Base-by-base conservation (phyloP, 352 stramenopile species). In the Pythium brachiatum region DNA sequence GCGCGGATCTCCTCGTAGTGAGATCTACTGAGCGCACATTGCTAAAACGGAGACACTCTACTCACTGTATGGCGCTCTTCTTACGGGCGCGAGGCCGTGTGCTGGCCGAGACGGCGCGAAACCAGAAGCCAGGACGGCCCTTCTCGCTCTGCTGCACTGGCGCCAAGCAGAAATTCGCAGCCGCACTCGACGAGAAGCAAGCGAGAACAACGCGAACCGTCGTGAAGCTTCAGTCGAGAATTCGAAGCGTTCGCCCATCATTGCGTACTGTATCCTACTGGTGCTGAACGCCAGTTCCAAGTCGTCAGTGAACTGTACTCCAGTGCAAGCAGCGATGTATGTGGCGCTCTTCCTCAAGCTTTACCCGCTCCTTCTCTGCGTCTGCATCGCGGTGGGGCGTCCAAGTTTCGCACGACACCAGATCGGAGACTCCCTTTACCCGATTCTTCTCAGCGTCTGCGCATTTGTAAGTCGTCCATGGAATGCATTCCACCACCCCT, bases 331-430 rank as follows among this genome's bases (percentile, higher is more conserved):
- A 15, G 23, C 1, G 38, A 44, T 44, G 38, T 18, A 23, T 18
- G 38, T 44, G 38, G 38, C 11, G 11, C 38, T 43, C 39, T 29
- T 53, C 26, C 43, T 60, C 47, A 29, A 48, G 41, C 38, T 66
- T 51, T 66, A 60, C 52, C 59, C 59, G 51, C 60, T 38, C 29
- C 31, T 66, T 55, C 59, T 66, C 29, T 36, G 27, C n/a, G 18
- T 66, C 59, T 23, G 48, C 48, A 9, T 31, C 48, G 27, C 25
- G 13, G 48, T 54, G 16, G n/a, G n/a, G n/a, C n/a, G n/a, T n/a
- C n/a, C n/a, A n/a, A n/a, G n/a, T n/a, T n/a, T n/a, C n/a, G n/a
- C n/a, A n/a, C n/a, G n/a, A n/a, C n/a, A n/a, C n/a, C n/a, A 44
- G 38, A 15, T 18, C 23, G 15, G 38, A 15, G 38, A 44, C 38